These are phyloP conservation scores for Clausena lansium DNA, from an alignment of 345 rosid species.

Conservation along the genomic window DNA sequence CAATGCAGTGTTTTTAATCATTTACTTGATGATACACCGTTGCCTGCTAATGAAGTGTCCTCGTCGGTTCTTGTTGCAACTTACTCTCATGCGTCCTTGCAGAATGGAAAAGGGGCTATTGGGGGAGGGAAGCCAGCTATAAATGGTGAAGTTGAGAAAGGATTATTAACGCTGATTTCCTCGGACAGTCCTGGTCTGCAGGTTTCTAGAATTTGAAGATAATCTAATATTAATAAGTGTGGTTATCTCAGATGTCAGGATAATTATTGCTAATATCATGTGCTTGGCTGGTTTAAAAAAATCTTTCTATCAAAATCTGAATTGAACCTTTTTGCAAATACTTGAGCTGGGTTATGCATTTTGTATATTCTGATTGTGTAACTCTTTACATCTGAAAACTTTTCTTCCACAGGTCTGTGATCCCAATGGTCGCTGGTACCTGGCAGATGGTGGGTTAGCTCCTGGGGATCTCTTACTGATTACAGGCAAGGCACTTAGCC, in stretches of 20 bases:
- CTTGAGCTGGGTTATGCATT: not conserved
- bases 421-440: slow-evolving; percentile 94
- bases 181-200: slow-evolving; percentile 78
- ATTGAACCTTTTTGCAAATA: not conserved
- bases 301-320: not conserved
- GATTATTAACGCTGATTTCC: slow-evolving; percentile 78
- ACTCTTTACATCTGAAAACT: slow-evolving; percentile 15
- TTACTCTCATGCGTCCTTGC: slow-evolving; percentile 56
- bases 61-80: slow-evolving; percentile 85
- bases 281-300: slow-evolving; percentile 4
- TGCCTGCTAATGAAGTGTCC: slow-evolving; percentile 84
- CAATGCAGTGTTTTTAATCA: slow-evolving; percentile 82
- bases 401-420: slow-evolving; percentile 75
- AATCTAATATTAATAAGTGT: slow-evolving; percentile 10
- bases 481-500: slow-evolving; percentile 93
- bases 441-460: slow-evolving; percentile 75
- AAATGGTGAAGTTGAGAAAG: slow-evolving; percentile 88
- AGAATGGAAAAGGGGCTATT: slow-evolving; percentile 68
- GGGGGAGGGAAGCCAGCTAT: slow-evolving; percentile 61
- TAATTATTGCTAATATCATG: not conserved
- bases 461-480: slow-evolving; percentile 79
- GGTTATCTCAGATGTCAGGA: slow-evolving; percentile 7
- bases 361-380: slow-evolving; percentile 5
- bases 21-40: slow-evolving; percentile 88
- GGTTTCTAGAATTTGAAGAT: slow-evolving; percentile 38